These are phyloP conservation scores for Ramaria rubella DNA, from an alignment of 768 basidiomycete genomes.

Conservation along the genomic window DNA sequence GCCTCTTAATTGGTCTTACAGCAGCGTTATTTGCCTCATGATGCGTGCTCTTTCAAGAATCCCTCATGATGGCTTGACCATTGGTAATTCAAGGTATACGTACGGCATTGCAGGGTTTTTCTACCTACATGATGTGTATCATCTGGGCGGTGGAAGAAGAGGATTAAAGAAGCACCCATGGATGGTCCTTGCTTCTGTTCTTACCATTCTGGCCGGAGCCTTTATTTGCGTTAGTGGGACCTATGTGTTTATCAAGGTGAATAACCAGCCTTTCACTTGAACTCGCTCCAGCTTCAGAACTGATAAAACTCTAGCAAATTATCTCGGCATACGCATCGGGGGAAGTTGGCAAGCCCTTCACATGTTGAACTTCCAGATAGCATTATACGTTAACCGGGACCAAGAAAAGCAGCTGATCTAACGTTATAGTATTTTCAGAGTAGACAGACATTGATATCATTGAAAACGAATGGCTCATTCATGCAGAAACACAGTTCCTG, in stretches of 20 bases:
- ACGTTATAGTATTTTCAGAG: too few relatives aligned
- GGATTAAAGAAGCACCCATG: constrained; percentile 28
- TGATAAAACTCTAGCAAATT: constrained; percentile 22
- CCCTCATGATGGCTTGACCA: constrained; percentile 23
- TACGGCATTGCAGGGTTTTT: constrained; percentile 31
- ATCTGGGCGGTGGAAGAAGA: constrained; percentile 33
- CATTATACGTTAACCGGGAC: too few relatives aligned
- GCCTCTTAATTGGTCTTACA: constrained; percentile 45
- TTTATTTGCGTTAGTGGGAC: constrained; percentile 50
- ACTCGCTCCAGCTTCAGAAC: not conserved
- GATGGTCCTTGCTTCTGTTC: constrained; percentile 31
- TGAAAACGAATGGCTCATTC: too few relatives aligned
- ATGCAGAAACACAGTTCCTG: too few relatives aligned
- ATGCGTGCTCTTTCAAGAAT: constrained; percentile 51
- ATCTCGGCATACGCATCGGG: constrained; percentile 37
- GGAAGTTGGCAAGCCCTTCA: too few relatives aligned
- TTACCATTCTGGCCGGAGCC: constrained; percentile 41
- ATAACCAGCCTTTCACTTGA: not conserved
- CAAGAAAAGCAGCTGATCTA: too few relatives aligned
- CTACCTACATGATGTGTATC: constrained; percentile 44
- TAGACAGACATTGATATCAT: too few relatives aligned
- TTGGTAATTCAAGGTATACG: constrained; percentile 10
- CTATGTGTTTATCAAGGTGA: constrained; percentile 45
- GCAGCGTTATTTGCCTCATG: constrained; percentile 52
- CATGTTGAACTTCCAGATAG: too few relatives aligned